phyloP scores from a whole-genome alignment of 2,329 filamentous ascomycete genomes.

The Aspergillus felis region DNA sequence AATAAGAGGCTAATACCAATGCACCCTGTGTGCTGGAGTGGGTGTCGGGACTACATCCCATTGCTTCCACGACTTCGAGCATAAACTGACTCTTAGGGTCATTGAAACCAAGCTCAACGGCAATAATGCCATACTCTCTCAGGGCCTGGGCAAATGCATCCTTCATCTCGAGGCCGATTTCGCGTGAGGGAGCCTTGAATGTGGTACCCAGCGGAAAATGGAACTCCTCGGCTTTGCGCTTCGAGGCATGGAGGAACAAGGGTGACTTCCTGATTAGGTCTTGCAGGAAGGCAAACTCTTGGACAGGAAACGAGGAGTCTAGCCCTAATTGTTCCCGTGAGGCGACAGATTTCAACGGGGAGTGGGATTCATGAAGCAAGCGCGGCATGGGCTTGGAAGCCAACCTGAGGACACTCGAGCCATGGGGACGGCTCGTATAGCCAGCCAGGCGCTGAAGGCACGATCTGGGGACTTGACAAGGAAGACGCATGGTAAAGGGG shows the following conservation, averaged over 20 bases:
- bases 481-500: neutral
- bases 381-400: neutral
- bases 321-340: neutral
- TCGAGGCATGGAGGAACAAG: neutral
- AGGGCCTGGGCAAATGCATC: slow-evolving; percentile 1
- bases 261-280: neutral
- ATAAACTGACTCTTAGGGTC: slow-evolving; percentile 5
- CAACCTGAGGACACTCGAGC: neutral
- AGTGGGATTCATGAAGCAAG: neutral
- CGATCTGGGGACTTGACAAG: neutral
- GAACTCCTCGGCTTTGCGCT: slow-evolving; percentile 1
- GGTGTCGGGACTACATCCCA: slow-evolving; percentile 3
- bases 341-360: neutral
- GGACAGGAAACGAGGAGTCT: neutral
- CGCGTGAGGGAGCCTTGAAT: slow-evolving; percentile 5
- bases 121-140: slow-evolving; percentile 4
- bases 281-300: neutral
- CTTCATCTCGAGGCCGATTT: slow-evolving; percentile 4
- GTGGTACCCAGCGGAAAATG: slow-evolving; percentile 4
- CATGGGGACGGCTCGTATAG: neutral
- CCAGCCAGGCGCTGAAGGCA: neutral
- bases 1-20: neutral
- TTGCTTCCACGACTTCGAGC: slow-evolving; percentile 3
- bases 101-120: slow-evolving; percentile 4
- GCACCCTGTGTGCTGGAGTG: slow-evolving; percentile 8